Percentiles rank a stretch among this genome's conserved stretches.
phyloP scores from a whole-genome alignment of 2,329 filamentous ascomycete genomes.

The Hypocrella siamensis region DNA sequence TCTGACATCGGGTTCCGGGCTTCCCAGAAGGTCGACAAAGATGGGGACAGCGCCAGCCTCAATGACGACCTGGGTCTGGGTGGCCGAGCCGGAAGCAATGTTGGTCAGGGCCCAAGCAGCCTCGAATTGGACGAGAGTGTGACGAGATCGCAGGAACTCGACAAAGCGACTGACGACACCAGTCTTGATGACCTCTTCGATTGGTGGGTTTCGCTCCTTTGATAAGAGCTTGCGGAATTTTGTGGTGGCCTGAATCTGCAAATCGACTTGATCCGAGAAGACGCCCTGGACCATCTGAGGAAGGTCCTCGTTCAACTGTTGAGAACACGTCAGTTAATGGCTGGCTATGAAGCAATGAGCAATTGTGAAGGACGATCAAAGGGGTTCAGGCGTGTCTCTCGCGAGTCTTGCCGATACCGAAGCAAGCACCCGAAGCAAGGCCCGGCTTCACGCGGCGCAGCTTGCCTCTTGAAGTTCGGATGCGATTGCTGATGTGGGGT shows the following conservation, averaged over 20 bases:
- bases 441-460: neutral
- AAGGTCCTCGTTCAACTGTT: slow-evolving; percentile 87
- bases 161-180: slow-evolving; percentile 95
- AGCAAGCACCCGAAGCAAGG: neutral
- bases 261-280: slow-evolving; percentile 96
- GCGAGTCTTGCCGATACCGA: neutral
- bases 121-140: slow-evolving; percentile 97
- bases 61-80: slow-evolving; percentile 97
- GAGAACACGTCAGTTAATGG: no score
- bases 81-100: slow-evolving; percentile 92
- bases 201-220: slow-evolving; percentile 97
- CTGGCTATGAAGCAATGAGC: neutral
- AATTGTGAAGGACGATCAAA: neutral
- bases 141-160: slow-evolving; percentile 92
- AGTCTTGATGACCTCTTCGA: slow-evolving; percentile 98
- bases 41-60: slow-evolving; percentile 96
- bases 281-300: slow-evolving; percentile 96
- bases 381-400: no score
- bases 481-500: neutral
- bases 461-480: neutral
- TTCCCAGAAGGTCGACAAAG: slow-evolving; percentile 89
- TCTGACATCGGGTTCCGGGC: slow-evolving; percentile 91
- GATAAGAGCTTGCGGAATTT: slow-evolving; percentile 97
- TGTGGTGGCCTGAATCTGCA: slow-evolving; percentile 92
- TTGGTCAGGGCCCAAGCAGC: slow-evolving; percentile 98